These are phyloP conservation scores for Leishmania tarentolae DNA, from an alignment of 208 protist genomes.

Conservation along the genomic window DNA sequence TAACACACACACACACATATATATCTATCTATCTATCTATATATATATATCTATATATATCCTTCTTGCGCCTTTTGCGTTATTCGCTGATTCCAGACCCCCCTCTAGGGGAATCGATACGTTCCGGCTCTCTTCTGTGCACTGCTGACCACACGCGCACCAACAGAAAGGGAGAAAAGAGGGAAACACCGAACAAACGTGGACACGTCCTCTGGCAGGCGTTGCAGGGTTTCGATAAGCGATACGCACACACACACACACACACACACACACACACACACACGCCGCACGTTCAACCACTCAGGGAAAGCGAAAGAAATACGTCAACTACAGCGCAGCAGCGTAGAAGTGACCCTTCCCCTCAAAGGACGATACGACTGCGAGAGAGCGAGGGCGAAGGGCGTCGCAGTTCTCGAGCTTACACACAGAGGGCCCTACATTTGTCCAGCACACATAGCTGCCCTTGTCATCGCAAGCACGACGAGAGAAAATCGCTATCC, in stretches of 20 bases:
- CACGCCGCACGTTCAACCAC: background rate
- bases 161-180: background rate
- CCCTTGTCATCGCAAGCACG: background rate
- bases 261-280: constrained; percentile 7
- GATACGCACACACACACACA: constrained; percentile 9
- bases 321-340: background rate
- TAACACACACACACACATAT: background rate
- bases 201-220: constrained; percentile 5
- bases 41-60: too few species aligned
- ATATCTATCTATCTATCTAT: too few species aligned
- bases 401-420: background rate
- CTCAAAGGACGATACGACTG: background rate
- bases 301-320: background rate
- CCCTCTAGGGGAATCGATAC: constrained; percentile 2
- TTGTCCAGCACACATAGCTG: background rate
- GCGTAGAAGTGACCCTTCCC: background rate
- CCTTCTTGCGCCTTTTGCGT: background rate
- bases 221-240: background rate
- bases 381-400: background rate
- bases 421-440: background rate
- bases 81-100: background rate
- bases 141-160: background rate
- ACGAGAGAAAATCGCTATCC: background rate
- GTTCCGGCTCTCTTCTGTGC: background rate
- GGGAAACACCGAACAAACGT: background rate